Conservation (phyloP, 1,139 yeast genomes). For the Meyerozyma elateridarum region DNA sequence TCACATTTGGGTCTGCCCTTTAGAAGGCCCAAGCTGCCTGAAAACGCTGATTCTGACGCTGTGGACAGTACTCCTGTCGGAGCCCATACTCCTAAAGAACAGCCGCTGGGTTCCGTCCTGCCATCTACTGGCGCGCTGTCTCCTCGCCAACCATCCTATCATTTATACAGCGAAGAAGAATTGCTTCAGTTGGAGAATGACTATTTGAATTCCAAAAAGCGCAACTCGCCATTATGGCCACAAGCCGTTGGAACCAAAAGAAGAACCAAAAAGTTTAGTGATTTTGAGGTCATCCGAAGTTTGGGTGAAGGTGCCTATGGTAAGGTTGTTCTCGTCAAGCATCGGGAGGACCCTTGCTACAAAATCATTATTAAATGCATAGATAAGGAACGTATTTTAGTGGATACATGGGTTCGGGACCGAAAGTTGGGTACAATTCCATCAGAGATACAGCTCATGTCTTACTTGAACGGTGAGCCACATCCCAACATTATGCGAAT, state of each 20-base stretch:
- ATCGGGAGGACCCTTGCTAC: slow-evolving; percentile 56
- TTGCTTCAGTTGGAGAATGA: slow-evolving; percentile 43
- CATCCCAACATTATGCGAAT: slow-evolving; percentile 85
- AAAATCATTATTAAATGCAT: slow-evolving; percentile 82
- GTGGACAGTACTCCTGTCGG: too few species aligned
- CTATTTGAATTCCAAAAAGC: slow-evolving; percentile 30
- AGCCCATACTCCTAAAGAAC: too few species aligned
- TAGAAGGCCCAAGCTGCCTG: neutral
- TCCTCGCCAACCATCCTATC: too few species aligned
- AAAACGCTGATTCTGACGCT: too few species aligned
- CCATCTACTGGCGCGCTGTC: too few species aligned
- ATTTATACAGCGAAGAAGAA: slow-evolving; percentile 36
- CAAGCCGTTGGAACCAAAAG: slow-evolving; percentile 52
- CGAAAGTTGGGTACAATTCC: slow-evolving; percentile 89
- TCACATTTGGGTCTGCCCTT: slow-evolving; percentile 10
- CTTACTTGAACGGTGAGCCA: slow-evolving; percentile 65
- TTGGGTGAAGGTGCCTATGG: slow-evolving; percentile 98
- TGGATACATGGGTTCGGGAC: slow-evolving; percentile 96
- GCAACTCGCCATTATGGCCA: slow-evolving; percentile 47
- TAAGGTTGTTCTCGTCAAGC: slow-evolving; percentile 76
- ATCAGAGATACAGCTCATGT: slow-evolving; percentile 89
- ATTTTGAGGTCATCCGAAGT: slow-evolving; percentile 65
- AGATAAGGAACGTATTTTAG: slow-evolving; percentile 85
- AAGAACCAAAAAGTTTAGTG: slow-evolving; percentile 63
- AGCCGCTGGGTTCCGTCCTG: too few species aligned